Evolutionary conservation across 306 rosid genomes (phyloP).

Genomic region (Ziziphus jujuba): DNA sequence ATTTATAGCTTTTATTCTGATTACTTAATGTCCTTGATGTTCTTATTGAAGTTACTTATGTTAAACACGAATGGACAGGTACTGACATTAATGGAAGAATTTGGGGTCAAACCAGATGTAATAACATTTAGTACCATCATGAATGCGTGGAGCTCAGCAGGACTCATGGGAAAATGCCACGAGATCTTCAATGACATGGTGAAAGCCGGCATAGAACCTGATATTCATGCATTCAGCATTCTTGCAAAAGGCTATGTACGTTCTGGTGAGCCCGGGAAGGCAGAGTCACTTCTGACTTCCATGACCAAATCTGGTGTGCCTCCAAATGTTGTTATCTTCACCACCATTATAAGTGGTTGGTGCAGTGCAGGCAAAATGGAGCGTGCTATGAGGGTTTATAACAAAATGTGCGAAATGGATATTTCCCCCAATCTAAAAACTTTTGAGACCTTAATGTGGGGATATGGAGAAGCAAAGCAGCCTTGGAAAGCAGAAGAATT

Average conservation of each 20-base stretch:
- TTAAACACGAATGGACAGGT: constrained; percentile 52
- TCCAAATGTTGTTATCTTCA: constrained; percentile 92
- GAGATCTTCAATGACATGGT: constrained; percentile 86
- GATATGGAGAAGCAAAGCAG: constrained; percentile 88
- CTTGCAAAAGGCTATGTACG: constrained; percentile 96
- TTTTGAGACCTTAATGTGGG: constrained; percentile 95
- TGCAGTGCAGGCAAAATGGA: constrained; percentile 83
- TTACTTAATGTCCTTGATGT: neutral
- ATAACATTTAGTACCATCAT: constrained; percentile 94
- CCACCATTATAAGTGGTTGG: constrained; percentile 94
- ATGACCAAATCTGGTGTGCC: constrained; percentile 65
- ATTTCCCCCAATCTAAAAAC: constrained; percentile 68
- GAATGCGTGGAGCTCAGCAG: constrained; percentile 93
- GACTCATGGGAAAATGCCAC: constrained; percentile 77
- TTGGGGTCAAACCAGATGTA: constrained; percentile 87
- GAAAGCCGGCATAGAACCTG: constrained; percentile 75
- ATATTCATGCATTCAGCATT: constrained; percentile 78
- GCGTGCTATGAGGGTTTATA: constrained; percentile 51
- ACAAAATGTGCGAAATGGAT: constrained; percentile 62
- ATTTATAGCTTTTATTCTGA: neutral
- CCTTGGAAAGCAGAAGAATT: constrained; percentile 93
- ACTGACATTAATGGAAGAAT: constrained; percentile 86
- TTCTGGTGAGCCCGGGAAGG: constrained; percentile 68
- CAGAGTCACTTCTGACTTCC: constrained; percentile 61
- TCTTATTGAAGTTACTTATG: constrained; percentile 20